A percentile compares a stretch with the other conserved stretches of the same genome.
These are phyloP conservation scores for Paecilomyces formosus DNA, from an alignment of 2,329 filamentous ascomycete species.

Conservation along the genomic window DNA sequence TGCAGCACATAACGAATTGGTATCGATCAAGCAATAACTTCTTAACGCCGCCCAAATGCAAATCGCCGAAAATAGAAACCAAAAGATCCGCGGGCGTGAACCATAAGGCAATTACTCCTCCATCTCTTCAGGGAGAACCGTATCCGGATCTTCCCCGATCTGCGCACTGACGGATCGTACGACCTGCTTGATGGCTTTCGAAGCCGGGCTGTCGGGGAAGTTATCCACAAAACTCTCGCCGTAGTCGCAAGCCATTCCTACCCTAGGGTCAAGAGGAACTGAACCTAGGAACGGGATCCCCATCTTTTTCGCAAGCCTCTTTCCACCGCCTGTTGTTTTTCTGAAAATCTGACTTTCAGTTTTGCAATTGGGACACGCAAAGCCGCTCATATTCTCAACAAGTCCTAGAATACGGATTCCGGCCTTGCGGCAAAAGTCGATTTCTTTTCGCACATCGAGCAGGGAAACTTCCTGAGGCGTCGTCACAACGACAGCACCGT, in stretches of 20 bases:
- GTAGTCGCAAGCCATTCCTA: slow-evolving; percentile 94
- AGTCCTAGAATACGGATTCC: slow-evolving; percentile 81
- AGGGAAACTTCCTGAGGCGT: slow-evolving; percentile 92
- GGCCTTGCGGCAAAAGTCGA: slow-evolving; percentile 94
- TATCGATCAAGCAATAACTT: neutral
- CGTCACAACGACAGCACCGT: slow-evolving; percentile 86
- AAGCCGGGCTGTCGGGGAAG: slow-evolving; percentile 89
- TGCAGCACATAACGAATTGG: neutral
- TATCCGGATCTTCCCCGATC: slow-evolving; percentile 55
- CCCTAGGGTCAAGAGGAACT: slow-evolving; percentile 85
- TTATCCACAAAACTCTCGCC: slow-evolving; percentile 95
- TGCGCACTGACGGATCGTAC: slow-evolving; percentile 64
- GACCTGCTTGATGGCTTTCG: slow-evolving; percentile 70
- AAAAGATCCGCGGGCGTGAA: neutral
- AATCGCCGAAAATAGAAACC: neutral
- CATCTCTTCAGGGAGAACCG: slow-evolving; percentile 33
- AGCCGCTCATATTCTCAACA: slow-evolving; percentile 97
- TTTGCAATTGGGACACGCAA: slow-evolving; percentile 89
- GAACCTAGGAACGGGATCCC: slow-evolving; percentile 80
- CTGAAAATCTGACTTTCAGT: slow-evolving; percentile 77
- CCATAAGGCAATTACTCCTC: slow-evolving; percentile 14
- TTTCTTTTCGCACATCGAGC: slow-evolving; percentile 91
- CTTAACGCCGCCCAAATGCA: neutral
- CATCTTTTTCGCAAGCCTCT: slow-evolving; percentile 74
- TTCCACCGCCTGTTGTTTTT: slow-evolving; percentile 82